Evolutionary conservation across 139 green algal genomes (phyloP).

Genomic region (Micractinium sp.): DNA sequence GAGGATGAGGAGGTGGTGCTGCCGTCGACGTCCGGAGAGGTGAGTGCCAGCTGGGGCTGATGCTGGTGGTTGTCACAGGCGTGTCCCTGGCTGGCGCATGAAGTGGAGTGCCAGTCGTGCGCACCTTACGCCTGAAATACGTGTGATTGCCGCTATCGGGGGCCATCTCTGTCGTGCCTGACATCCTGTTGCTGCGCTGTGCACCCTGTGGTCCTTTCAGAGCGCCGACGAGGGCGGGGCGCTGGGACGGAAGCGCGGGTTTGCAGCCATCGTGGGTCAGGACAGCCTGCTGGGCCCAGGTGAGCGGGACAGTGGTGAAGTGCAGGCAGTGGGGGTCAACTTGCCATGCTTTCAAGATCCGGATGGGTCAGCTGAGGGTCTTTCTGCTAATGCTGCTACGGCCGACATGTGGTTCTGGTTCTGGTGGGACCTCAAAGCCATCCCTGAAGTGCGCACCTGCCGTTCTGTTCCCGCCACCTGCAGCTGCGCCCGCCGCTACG

Average conservation of each 20-base stretch:
- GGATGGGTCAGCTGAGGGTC: no score
- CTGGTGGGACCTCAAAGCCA: no score
- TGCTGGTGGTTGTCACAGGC: no score
- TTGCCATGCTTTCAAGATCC: neutral
- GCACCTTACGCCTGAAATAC: neutral
- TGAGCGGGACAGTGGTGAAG: neutral
- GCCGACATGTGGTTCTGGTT: no score
- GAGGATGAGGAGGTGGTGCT: neutral
- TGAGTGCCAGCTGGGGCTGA: neutral
- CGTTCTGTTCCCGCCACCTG: no score
- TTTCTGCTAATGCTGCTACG: neutral
- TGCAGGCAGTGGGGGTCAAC: neutral
- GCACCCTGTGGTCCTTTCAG: neutral
- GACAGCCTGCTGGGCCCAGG: slow-evolving; percentile 5
- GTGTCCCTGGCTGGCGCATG: no score
- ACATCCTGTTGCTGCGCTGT: neutral
- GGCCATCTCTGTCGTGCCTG: neutral
- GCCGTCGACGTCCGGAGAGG: neutral
- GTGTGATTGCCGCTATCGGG: neutral
- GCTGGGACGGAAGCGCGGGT: slow-evolving; percentile 1
- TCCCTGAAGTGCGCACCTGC: no score
- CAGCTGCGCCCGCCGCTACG: no score
- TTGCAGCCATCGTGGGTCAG: neutral
- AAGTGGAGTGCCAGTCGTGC: neutral
- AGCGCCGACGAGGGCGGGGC: neutral